Percentiles rank a stretch among this genome's conserved stretches.
phyloP scores from a whole-genome alignment of 2,329 filamentous ascomycete genomes.

The Macrophomina tecta region DNA sequence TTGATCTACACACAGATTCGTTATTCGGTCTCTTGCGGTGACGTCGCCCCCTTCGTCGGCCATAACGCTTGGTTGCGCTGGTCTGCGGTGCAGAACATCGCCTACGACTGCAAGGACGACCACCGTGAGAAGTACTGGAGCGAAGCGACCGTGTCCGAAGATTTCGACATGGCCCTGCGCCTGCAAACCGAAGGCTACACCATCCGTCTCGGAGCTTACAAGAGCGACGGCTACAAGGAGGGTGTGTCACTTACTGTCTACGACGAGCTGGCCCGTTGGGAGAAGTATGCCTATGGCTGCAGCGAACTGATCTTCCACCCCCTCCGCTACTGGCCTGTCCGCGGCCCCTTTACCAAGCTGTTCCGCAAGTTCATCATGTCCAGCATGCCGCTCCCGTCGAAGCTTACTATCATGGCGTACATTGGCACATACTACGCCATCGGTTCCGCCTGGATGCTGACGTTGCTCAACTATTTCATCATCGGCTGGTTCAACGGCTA shows the following conservation, averaged over 20 bases:
- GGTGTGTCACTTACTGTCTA: slow-evolving; percentile 85
- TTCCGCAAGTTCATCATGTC: slow-evolving; percentile 77
- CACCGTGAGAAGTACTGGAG: slow-evolving; percentile 80
- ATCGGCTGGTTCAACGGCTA: slow-evolving; percentile 79
- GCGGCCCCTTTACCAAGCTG: slow-evolving; percentile 78
- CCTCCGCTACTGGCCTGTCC: slow-evolving; percentile 72
- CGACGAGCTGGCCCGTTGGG: slow-evolving; percentile 83
- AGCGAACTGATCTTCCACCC: slow-evolving; percentile 84
- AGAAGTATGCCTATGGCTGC: slow-evolving; percentile 86
- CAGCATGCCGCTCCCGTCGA: slow-evolving; percentile 75
- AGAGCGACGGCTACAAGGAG: slow-evolving; percentile 79
- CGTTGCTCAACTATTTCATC: slow-evolving; percentile 75
- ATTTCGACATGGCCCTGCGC: slow-evolving; percentile 82
- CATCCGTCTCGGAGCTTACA: slow-evolving; percentile 75
- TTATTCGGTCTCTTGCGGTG: slow-evolving; percentile 77
- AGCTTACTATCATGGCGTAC: slow-evolving; percentile 77
- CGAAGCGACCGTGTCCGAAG: slow-evolving; percentile 78
- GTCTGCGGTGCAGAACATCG: slow-evolving; percentile 76
- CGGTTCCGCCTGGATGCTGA: slow-evolving; percentile 76
- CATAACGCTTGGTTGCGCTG: slow-evolving; percentile 79
- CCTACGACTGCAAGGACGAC: slow-evolving; percentile 71
- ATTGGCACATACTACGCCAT: slow-evolving; percentile 84
- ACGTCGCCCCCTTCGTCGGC: slow-evolving; percentile 80
- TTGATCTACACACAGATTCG: slow-evolving; percentile 78
- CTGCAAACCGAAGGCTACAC: slow-evolving; percentile 75